These are phyloP conservation scores for Pichia terricola DNA, from an alignment of 1,139 yeast species.

Conservation along the genomic window DNA sequence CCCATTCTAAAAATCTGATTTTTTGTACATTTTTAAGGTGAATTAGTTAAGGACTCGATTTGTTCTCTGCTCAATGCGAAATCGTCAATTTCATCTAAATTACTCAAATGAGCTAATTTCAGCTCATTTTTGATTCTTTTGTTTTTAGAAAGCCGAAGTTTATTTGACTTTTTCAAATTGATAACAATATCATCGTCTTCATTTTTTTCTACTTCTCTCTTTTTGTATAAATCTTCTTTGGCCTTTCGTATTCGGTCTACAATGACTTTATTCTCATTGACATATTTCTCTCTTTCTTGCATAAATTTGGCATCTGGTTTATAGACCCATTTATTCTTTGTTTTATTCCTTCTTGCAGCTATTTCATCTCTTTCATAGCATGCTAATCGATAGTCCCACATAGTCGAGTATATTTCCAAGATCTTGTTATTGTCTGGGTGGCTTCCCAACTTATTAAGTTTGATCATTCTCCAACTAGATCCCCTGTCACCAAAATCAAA, in stretches of 20 bases:
- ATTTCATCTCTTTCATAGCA: conserved; percentile 26
- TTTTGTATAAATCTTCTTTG: not conserved
- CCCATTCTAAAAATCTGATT: no score
- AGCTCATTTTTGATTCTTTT: conserved; percentile 6
- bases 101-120: conserved; percentile 7
- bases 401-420: conserved; percentile 9
- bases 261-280: conserved; percentile 1
- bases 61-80: conserved; percentile 6
- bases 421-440: conserved; percentile 10
- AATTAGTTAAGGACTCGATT: conserved; percentile 8
- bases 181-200: conserved; percentile 23
- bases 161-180: conserved; percentile 21
- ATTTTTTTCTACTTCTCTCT: conserved; percentile 25
- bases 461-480: conserved; percentile 29
- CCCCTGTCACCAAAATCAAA: conserved; percentile 29
- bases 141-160: conserved; percentile 3
- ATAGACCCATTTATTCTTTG: conserved; percentile 11
- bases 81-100: conserved; percentile 4
- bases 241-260: conserved; percentile 8
- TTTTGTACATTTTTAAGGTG: conserved; percentile 1
- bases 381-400: conserved; percentile 20
- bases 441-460: conserved; percentile 16
- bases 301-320: conserved; percentile 19
- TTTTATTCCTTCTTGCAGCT: conserved; percentile 14
- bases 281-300: conserved; percentile 1